Evolutionary conservation across 2,329 filamentous ascomycete genomes (phyloP).

Genomic region (Xylariomycetidae sp.): DNA sequence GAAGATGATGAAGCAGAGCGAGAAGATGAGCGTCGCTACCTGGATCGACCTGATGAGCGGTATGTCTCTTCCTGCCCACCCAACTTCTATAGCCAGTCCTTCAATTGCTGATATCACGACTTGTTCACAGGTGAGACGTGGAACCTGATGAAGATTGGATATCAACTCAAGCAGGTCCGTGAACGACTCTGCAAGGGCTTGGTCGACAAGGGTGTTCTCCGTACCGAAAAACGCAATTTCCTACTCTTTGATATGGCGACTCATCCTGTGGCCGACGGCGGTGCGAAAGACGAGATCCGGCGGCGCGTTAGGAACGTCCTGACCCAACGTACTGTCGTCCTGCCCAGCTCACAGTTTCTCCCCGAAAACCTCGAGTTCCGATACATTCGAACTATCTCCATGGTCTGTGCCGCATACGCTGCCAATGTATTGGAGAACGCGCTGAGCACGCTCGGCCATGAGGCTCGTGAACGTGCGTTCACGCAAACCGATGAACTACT

Average conservation of each 20-base stretch:
- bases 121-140: constrained; percentile 78
- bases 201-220: constrained; percentile 96
- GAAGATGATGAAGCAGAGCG: constrained; percentile 99
- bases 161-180: constrained; percentile 98
- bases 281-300: constrained; percentile 95
- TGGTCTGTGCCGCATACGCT: constrained; percentile 97
- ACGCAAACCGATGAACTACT: constrained; percentile 94
- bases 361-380: constrained; percentile 93
- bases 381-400: constrained; percentile 83
- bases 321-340: constrained; percentile 88
- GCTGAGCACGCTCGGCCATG: constrained; percentile 87
- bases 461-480: constrained; percentile 90
- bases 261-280: constrained; percentile 91
- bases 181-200: constrained; percentile 95
- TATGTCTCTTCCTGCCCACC: constrained; percentile 43
- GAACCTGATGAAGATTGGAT: constrained; percentile 99
- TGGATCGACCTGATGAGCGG: constrained; percentile 99
- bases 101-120: constrained; percentile 6
- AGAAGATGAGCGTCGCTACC: constrained; percentile 99
- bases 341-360: constrained; percentile 80
- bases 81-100: constrained; percentile 6
- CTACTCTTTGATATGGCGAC: constrained; percentile 99
- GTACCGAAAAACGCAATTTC: constrained; percentile 99
- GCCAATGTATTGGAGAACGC: constrained; percentile 98
- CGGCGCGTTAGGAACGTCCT: constrained; percentile 88